Evolutionary conservation across 805 yeast species (phyloP).

Genomic region (Barnettozyma sucrosica): DNA sequence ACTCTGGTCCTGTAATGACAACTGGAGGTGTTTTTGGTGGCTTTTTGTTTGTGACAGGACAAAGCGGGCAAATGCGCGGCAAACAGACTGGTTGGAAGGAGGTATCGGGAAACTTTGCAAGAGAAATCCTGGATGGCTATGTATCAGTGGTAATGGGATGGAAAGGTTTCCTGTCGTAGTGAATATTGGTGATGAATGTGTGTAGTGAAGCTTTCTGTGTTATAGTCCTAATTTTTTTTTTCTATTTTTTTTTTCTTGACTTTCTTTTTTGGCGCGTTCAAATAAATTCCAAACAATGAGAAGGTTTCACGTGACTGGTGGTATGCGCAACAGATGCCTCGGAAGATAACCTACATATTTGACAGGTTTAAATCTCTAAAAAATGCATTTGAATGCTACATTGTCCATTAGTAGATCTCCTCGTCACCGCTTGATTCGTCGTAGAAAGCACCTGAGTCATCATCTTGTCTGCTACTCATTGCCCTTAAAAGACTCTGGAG

Average conservation of each 20-base stretch:
- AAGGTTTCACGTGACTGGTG: neutral
- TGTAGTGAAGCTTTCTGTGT: neutral
- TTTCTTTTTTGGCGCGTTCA: slow-evolving; percentile 1
- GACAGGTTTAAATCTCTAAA: neutral
- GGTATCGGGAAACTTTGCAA: neutral
- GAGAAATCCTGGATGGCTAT: neutral
- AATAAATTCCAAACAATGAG: neutral
- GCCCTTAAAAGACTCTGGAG: neutral
- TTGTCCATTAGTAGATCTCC: neutral
- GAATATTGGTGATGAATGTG: neutral
- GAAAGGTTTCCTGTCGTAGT: neutral
- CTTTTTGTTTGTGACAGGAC: neutral
- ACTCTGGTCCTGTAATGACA: neutral
- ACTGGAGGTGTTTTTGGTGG: neutral
- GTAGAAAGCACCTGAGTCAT: neutral
- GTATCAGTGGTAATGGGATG: neutral
- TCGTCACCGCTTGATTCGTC: neutral
- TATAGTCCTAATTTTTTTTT: neutral
- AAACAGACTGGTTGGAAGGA: neutral
- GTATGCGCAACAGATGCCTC: neutral
- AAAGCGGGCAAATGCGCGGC: neutral
- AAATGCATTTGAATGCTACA: neutral
- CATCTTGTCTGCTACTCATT: neutral
- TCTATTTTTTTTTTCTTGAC: slow-evolving; percentile 3
- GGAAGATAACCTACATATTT: neutral